Evolutionary conservation across 2,329 filamentous ascomycete species (phyloP), one percentile per base, ranked within the genome.

Genomic region (Clarireedia sp.): DNA sequence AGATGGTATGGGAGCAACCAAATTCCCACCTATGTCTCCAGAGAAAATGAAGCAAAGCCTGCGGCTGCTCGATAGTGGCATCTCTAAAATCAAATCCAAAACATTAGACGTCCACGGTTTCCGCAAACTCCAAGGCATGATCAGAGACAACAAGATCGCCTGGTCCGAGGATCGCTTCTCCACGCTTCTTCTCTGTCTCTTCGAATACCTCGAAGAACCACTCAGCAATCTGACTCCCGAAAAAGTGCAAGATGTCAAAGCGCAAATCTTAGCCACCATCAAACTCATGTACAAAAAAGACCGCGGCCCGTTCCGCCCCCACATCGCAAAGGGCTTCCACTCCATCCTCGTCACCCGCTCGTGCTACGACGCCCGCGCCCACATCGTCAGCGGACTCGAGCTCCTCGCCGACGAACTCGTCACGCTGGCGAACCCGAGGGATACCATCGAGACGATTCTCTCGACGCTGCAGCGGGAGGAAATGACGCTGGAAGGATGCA

Each of bases 71-170:
- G 81, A 85, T 33, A 90, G 87, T 63, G 88, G 86, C 49, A 87
- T 91, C 62, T 75, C 82, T 51, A 86, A 87, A 60, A 85, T 91
- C 62, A 83, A 83, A 62, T 77, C 80, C 29, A 82, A 82, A 63
- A 82, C 82, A 1, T 78, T 92, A n/a, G 88, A 91, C 66, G 86
- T 88, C 3, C 87, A 90, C 66, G 87, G 87, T 55, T 90, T 91
- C 75, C 81, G 87, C 52, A 87, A 88, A 65, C 75, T 91, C 48
- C 87, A 91, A 68, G 84, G 84, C 40, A 78, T 90, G 60, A 78
- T 90, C 57, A 83, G 86, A 60, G 84, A 87, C 57, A 80, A 77
- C 66, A 79, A 78, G 63, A 77, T 82, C 14, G 75, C 82, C 19
- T 82, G 87, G 66, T 77, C 78, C 1, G 80, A 85, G 57, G 81